Evolutionary conservation across 495 filamentous ascomycete genomes (phyloP), one percentile per base, ranked within the genome.

Genomic region (Poronia punctata): DNA sequence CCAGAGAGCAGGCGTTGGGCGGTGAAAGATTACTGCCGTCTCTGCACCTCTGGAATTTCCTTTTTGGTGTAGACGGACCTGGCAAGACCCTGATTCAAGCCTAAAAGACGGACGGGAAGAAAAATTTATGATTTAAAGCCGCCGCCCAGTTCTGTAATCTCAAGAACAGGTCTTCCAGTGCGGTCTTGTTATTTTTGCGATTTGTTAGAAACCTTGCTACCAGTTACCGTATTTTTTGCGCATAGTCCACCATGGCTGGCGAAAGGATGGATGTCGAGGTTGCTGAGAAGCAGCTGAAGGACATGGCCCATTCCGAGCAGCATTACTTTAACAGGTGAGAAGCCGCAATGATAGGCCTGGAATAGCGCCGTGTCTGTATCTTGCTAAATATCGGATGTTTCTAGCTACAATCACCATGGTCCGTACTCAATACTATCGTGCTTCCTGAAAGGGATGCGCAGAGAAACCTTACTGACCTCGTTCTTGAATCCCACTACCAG

Each of bases 341-440:
- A n/a, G 4, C 41, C 27, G 9, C 31, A 26, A 16, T n/a, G 30
- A 19, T 40, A 41, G 35, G 35, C 15, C 46, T 31, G 33, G 25
- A n/a, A n/a, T n/a, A n/a, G n/a, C n/a, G n/a, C n/a, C 38, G 14
- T 40, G 17, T 31, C 26, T 48, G 14, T 50, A 48, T 47, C 11
- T 52, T 32, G 41, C 57, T 64, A 39, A 61, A 49, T 41, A 32
- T 41, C 54, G 18, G 10, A 24, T 9, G 26, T 23, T 19, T 28
- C 10, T 61, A 93, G 87, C 63, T 95, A 95, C 59, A 92, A 95
- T 62, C 88, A 95, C 60, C 88, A 95, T 75, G 88, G 87, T 93
- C 76, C 67, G 72, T 61, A 43, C 46, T 45, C 27, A 27, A 12
- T 22, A 10, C 19, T 35, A 8, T 45, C 29, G 29, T 18, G 18